Evolutionary conservation across 148 eudicot genomes (phyloP).

Genomic region (Rhododendron kiyosumense): DNA sequence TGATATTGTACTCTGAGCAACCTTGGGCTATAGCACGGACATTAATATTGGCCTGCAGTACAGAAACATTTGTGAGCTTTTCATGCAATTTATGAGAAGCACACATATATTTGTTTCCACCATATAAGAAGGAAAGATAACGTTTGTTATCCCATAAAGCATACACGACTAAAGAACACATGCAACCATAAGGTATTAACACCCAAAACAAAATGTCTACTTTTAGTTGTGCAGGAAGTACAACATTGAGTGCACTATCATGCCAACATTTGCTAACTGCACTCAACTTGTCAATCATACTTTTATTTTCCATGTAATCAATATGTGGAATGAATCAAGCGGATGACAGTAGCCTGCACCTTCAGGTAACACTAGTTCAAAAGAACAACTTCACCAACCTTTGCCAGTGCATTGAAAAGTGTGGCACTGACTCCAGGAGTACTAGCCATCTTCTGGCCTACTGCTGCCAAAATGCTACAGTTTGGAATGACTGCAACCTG

Average conservation of each 20-base stretch:
- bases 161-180: slow-evolving; percentile 6
- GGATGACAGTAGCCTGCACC: background rate
- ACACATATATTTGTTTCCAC: background rate
- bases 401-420: slow-evolving; percentile 84
- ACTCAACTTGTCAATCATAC: background rate
- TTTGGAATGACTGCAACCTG: slow-evolving; percentile 80
- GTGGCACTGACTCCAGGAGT: slow-evolving; percentile 99
- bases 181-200: background rate
- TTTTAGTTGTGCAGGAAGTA: background rate
- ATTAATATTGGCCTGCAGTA: slow-evolving; percentile 85
- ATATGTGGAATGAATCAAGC: background rate
- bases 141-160: background rate
- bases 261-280: background rate
- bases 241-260: background rate
- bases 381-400: slow-evolving; percentile 44
- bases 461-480: slow-evolving; percentile 96
- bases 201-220: background rate
- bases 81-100: background rate
- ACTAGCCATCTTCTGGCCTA: slow-evolving; percentile 98
- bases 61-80: slow-evolving; percentile 6
- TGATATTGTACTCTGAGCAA: slow-evolving; percentile 92
- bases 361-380: background rate
- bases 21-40: slow-evolving; percentile 99
- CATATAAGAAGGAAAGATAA: background rate
- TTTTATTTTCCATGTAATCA: background rate